phyloP scores from a whole-genome alignment of 257 asterid species.

The Leonotis leonurus region DNA sequence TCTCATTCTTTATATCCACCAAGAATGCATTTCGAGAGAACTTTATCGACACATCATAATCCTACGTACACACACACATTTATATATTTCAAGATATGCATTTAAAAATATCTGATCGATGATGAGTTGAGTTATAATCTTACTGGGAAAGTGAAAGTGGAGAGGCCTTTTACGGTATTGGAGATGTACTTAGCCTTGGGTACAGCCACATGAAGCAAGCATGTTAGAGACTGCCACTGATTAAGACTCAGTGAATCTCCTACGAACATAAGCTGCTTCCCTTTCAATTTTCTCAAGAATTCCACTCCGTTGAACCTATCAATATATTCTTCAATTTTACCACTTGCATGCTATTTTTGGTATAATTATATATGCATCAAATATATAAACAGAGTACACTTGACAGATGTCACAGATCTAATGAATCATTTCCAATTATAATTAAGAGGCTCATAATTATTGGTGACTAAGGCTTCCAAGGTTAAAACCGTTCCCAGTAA shows the following conservation, averaged over 20 bases:
- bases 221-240: constrained; percentile 68
- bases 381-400: no score
- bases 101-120: no score
- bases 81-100: no score
- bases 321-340: not conserved
- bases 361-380: no score
- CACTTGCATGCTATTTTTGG: no score
- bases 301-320: constrained; percentile 48
- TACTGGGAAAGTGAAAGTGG: constrained; percentile 45
- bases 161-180: constrained; percentile 15
- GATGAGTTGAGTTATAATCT: not conserved
- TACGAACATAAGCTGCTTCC: constrained; percentile 50
- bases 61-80: constrained; percentile 23
- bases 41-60: constrained; percentile 26
- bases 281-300: constrained; percentile 35
- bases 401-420: no score
- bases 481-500: not conserved
- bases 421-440: no score
- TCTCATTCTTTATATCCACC: constrained; percentile 34
- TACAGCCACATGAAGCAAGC: constrained; percentile 49
- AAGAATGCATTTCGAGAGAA: constrained; percentile 54
- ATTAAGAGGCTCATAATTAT: no score
- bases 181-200: constrained; percentile 35
- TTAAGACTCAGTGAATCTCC: constrained; percentile 63
- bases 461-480: no score